Conservation (phyloP, 345 rosid species). For the Melaleuca quinquenervia region DNA sequence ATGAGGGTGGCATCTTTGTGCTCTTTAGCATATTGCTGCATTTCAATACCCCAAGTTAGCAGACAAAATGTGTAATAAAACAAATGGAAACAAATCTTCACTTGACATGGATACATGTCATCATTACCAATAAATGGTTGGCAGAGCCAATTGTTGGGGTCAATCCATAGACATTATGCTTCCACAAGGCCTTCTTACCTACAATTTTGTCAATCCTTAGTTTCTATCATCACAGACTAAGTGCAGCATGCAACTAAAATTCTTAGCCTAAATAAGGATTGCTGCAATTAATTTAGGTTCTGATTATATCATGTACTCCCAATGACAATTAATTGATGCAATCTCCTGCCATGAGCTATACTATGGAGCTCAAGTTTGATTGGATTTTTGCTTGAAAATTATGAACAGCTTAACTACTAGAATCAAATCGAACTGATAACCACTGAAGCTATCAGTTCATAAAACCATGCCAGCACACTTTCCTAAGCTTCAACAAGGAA, state of each 20-base stretch:
- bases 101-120: background rate
- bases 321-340: background rate
- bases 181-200: constrained; percentile 77
- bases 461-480: background rate
- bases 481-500: background rate
- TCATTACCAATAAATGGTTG: constrained; percentile 65
- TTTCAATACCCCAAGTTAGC: background rate
- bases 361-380: background rate
- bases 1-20: constrained; percentile 43
- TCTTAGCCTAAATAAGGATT: background rate
- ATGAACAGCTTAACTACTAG: background rate
- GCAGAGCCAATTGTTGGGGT: constrained; percentile 68
- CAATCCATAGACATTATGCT: constrained; percentile 72
- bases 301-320: background rate
- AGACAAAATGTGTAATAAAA: background rate
- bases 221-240: background rate
- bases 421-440: background rate
- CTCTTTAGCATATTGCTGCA: constrained; percentile 61
- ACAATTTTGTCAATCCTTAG: constrained; percentile 3
- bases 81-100: background rate
- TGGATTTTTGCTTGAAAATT: background rate
- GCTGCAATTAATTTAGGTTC: background rate
- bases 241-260: background rate
- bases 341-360: background rate
- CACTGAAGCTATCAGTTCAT: background rate